Base-by-base conservation (phyloP, 108 stramenopile genomes). In the Cylindrotheca closterium region DNA sequence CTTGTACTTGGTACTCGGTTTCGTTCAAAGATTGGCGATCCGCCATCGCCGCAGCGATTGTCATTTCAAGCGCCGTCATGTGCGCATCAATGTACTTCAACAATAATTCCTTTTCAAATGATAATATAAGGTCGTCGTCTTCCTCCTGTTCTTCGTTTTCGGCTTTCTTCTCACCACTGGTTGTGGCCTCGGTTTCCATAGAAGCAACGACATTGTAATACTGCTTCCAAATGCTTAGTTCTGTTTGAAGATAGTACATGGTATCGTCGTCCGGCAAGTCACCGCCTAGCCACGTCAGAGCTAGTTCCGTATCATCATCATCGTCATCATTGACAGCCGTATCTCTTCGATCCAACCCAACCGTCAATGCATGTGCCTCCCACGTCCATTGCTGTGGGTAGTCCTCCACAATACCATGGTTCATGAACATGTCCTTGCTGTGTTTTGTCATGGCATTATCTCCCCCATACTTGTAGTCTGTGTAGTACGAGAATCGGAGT, bases 381-480 rank as follows among this genome's bases (percentile, higher is more conserved):
- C n/a, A 64, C 37, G 51, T 50, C 91, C 91, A 92, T 19, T 83
- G 57, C 60, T 81, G 85, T 34, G 85, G 85, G 27, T 56, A 74
- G 5, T 60, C 23, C 55, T 86, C 85, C 1, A 86, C 70, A 30
- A 80, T 72, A 17, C 85, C 85, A 72, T 78, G 80, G 31, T 83
- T 79, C 23, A 79, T 64, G 18, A 86, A 69, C 27, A 86, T 60
- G 51, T 80, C 77, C 5, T 81, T 67, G 7, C 86, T 88, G n/a
- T n/a, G n/a, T n/a, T n/a, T n/a, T n/a, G n/a, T n/a, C n/a, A n/a
- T n/a, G n/a, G n/a, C n/a, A n/a, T n/a, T n/a, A n/a, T n/a, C n/a
- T n/a, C n/a, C n/a, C 10, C 37, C 37, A 42, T 10, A 10, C 18
- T 84, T 81, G 68, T 73, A 81, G 47, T 21, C 47, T 7, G 15